phyloP scores from a whole-genome alignment of 2,329 filamentous ascomycete species.

The Aspergillus fructus region DNA sequence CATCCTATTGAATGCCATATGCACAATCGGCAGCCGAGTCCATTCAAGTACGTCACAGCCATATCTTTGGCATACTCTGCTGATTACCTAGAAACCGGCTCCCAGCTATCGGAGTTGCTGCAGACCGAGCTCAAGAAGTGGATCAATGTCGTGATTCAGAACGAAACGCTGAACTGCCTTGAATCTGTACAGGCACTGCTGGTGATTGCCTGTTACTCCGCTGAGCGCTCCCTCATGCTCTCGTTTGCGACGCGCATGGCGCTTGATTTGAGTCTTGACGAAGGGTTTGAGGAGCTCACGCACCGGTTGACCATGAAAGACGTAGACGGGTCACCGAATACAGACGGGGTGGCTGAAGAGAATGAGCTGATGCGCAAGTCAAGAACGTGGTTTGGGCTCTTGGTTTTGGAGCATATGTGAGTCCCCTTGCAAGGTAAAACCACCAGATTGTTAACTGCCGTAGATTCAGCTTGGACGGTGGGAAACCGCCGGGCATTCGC shows the following conservation, averaged over 20 bases:
- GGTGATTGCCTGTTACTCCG: conserved; percentile 53
- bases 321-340: conserved; percentile 17
- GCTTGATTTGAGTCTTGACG: conserved; percentile 48
- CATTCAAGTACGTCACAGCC: conserved; percentile 22
- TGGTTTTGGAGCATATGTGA: conserved; percentile 53
- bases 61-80: not conserved
- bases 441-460: conserved; percentile 1
- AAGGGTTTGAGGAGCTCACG: conserved; percentile 43
- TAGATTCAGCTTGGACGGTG: conserved; percentile 46
- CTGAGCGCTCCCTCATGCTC: conserved; percentile 52
- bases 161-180: conserved; percentile 38
- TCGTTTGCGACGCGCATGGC: conserved; percentile 54
- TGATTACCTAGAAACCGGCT: conserved; percentile 22
- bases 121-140: conserved; percentile 45
- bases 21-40: conserved; percentile 53
- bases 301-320: conserved; percentile 28
- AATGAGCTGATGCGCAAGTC: conserved; percentile 43
- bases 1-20: conserved; percentile 53
- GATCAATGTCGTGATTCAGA: conserved; percentile 48
- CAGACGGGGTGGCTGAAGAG: conserved; percentile 19
- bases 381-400: conserved; percentile 54
- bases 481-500: conserved; percentile 45
- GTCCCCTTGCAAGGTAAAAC: not conserved
- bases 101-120: conserved; percentile 43
- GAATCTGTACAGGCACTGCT: conserved; percentile 55